These are phyloP conservation scores for Ilyonectria destructans DNA, from an alignment of 2,329 filamentous ascomycete genomes.

Conservation along the genomic window DNA sequence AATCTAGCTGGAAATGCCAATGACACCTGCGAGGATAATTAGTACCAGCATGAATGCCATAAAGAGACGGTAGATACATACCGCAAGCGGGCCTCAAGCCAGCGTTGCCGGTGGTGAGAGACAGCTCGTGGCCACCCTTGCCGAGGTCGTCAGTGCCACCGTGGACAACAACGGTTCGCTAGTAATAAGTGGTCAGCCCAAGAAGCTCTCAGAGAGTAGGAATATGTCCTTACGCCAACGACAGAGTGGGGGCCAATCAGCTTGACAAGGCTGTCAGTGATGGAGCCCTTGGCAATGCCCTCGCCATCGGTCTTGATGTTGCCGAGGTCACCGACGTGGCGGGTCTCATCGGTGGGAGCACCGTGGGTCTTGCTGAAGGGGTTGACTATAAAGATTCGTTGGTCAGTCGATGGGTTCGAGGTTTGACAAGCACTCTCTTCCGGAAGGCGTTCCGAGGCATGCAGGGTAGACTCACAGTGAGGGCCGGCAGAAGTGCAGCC, in stretches of 20 bases:
- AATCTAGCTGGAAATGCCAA: conserved; percentile 85
- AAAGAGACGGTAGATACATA: conserved; percentile 60
- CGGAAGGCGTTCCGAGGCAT: not conserved
- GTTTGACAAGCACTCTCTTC: conserved; percentile 5
- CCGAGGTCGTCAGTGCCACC: conserved; percentile 97
- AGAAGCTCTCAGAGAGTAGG: not conserved
- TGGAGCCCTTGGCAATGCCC: conserved; percentile 88
- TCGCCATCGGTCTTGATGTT: conserved; percentile 97
- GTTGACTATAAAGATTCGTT: conserved; percentile 81
- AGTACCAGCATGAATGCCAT: conserved; percentile 20
- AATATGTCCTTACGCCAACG: conserved; percentile 79
- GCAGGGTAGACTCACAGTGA: conserved; percentile 80
- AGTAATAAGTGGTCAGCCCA: conserved; percentile 28
- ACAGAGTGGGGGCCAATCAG: conserved; percentile 96
- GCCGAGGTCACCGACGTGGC: conserved; percentile 97
- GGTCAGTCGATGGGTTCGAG: conserved; percentile 30
- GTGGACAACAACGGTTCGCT: conserved; percentile 97
- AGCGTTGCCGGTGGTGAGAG: conserved; percentile 98
- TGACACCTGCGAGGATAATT: conserved; percentile 74
- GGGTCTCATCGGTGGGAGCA: conserved; percentile 84
- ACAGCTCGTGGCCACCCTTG: conserved; percentile 92
- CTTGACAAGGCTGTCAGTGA: conserved; percentile 89
- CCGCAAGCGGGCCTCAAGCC: conserved; percentile 95
- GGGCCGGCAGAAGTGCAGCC: conserved; percentile 98
- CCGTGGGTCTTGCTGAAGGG: conserved; percentile 94